Evolutionary conservation across 345 rosid genomes (phyloP), one percentile per base, ranked within the genome.

Genomic region (Cardamine chenopodiifolia): DNA sequence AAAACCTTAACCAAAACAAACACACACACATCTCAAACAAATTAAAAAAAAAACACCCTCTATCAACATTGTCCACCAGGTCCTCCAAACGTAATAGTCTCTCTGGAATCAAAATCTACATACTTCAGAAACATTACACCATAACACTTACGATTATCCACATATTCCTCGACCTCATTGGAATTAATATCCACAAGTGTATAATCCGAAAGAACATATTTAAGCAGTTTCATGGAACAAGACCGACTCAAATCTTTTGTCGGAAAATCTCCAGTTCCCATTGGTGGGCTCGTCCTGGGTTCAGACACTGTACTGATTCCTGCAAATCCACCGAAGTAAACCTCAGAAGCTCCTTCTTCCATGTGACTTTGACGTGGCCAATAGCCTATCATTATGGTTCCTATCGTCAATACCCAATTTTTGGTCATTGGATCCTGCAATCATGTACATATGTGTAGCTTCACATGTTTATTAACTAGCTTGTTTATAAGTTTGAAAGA

Each of bases 51-150:
- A n/a, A n/a, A n/a, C n/a, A n/a, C n/a, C n/a, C n/a, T n/a, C n/a
- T n/a, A n/a, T n/a, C n/a, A n/a, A n/a, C 26, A 25, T 25, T 25
- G 55, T 45, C 79, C 79, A 75, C 74, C 73, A 60, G 68, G 68
- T 67, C 79, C 79, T 26, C 79, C 73, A 75, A 50, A 75, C 6
- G 79, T 75, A 60, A 75, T 68, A 68, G 74, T 29, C 79, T 75
- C 79, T 60, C 48, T 60, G 0, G 74, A 67, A 68, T 28, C 28
- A 75, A 0, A 18, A 75, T 67, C 73, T 19, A 75, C 45, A 67
- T 75, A 67, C 68, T 59, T 49, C 1, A 59, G 62, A 48, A 25
- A 75, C 54, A 59, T 59, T 26, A 74, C 15, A n/a, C 42, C 60
- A 28, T 74, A 74, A 74, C 78, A 74, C 6, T 59, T 59, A 2